phyloP scores from a whole-genome alignment of 2,329 filamentous ascomycete genomes.

The Ophiobolus disseminans region DNA sequence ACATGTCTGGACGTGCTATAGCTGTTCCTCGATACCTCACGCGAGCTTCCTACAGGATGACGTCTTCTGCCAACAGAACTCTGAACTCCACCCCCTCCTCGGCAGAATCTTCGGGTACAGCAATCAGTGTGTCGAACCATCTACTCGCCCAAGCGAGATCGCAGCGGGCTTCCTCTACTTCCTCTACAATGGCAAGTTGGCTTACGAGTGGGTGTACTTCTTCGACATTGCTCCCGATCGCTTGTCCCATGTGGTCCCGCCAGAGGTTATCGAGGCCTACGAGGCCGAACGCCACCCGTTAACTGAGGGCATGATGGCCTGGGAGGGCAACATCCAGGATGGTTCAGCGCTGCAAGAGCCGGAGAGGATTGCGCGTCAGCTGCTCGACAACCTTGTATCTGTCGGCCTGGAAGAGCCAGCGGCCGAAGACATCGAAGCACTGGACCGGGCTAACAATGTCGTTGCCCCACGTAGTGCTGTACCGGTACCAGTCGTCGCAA shows the following conservation, averaged over 20 bases:
- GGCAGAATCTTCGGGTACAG: neutral
- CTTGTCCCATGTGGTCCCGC: neutral
- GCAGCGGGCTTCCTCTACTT: slow-evolving; percentile 10
- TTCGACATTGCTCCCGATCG: slow-evolving; percentile 1
- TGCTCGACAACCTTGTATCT: too few relatives aligned
- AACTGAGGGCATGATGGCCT: neutral
- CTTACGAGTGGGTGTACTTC: slow-evolving; percentile 8
- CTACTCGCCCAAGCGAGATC: neutral
- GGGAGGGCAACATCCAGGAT: too few relatives aligned
- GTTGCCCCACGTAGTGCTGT: too few relatives aligned
- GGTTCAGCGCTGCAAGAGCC: too few relatives aligned
- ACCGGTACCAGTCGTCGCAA: too few relatives aligned
- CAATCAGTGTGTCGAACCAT: neutral
- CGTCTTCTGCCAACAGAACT: neutral
- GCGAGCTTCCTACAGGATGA: neutral
- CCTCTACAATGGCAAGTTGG: slow-evolving; percentile 1
- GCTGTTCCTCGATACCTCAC: neutral
- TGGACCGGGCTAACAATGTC: too few relatives aligned
- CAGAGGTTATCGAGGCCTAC: slow-evolving; percentile 1
- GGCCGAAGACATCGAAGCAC: too few relatives aligned
- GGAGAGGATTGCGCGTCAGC: too few relatives aligned
- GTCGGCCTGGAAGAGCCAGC: too few relatives aligned
- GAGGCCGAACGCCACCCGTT: neutral
- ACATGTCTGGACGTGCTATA: too few relatives aligned
- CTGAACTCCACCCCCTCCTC: neutral